A percentile compares a stretch with the other conserved stretches of the same genome.
Conservation (phyloP, 2,329 filamentous ascomycete species). For the Neoarthrinium moseri region DNA sequence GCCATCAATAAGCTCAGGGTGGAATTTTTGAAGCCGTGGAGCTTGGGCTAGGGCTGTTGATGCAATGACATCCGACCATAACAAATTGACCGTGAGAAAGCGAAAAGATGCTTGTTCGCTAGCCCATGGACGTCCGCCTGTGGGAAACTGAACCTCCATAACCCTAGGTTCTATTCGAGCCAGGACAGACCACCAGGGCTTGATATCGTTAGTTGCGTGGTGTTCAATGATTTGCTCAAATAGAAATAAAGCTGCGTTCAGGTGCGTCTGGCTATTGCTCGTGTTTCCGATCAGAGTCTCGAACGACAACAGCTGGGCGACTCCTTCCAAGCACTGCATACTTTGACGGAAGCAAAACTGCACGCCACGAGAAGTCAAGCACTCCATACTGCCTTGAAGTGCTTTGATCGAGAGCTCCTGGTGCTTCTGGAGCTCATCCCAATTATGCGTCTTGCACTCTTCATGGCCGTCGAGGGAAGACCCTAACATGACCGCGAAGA, state of each 20-base stretch:
- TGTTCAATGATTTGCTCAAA: conserved; percentile 44
- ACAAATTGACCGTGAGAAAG: conserved; percentile 45
- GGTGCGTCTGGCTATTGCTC: conserved; percentile 49
- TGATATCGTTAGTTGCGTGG: conserved; percentile 13
- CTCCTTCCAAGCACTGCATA: conserved; percentile 45
- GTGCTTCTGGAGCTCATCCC: conserved; percentile 40
- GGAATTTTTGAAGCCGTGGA: conserved; percentile 42
- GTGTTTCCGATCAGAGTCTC: conserved; percentile 45
- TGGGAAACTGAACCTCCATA: conserved; percentile 10
- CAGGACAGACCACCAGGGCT: conserved; percentile 35
- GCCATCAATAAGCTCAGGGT: conserved; percentile 34
- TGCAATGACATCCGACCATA: conserved; percentile 50
- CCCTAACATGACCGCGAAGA: conserved; percentile 47
- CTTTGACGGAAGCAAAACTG: conserved; percentile 29
- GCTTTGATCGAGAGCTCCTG: conserved; percentile 43
- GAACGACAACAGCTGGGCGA: conserved; percentile 54
- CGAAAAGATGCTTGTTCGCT: conserved; percentile 45
- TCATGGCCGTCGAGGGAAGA: conserved; percentile 30
- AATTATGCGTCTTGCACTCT: conserved; percentile 33
- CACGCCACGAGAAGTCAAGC: conserved; percentile 27
- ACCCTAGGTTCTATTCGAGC: conserved; percentile 15
- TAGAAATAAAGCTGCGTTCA: conserved; percentile 47
- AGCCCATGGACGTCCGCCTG: conserved; percentile 36
- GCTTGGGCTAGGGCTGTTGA: conserved; percentile 42
- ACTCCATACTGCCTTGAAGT: conserved; percentile 40